Evolutionary conservation across 1,284 basidiomycete species (phyloP), one percentile per base, ranked within the genome.

Genomic region (Boletellus deceptivus): DNA sequence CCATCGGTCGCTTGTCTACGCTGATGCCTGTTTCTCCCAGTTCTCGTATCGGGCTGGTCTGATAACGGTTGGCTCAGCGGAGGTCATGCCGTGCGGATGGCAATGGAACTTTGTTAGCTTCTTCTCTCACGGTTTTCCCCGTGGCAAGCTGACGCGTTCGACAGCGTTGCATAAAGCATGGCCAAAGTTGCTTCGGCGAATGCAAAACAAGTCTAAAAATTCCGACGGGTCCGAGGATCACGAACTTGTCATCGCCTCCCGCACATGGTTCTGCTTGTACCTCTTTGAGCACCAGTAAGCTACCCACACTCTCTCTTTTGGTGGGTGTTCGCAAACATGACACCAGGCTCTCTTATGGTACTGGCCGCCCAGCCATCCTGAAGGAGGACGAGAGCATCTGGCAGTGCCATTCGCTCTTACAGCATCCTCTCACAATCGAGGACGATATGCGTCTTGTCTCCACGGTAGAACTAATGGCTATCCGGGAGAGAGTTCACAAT

Each of bases 381-480:
- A 89, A 91, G 62, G 91, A 96, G 57, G 92, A 96, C 60, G 92
- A 95, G 62, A 87, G 90, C 46, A 93, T 96, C 52, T 80, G 79
- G 61, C 82, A 91, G 51, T 91, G 90, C 55, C 84, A 89, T 39
- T 72, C 86, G 33, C 76, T 94, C n/a, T 73, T 96, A 22, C 84
- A 87, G 58, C 93, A 96, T 65, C 93, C 93, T 14, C 73, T 95
- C 18, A 83, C 91, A 7, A 91, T 94, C 57, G 87, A 92, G 59
- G 93, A 95, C 55, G 93, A 97, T 61, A 93, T 92, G 79, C 84
- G 93, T 39, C 81, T 97, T n/a, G 90, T 96, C 17, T 94, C 93
- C 7, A 95, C 91, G 1, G 89, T 93, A 18, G 91, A 91, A 61
- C 76, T 91, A 48, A 89, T 91, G 80, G 80, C 80, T n/a, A 82